Evolutionary conservation across 208 protist species (phyloP).

Genomic region (Kentomonas sorsogonicus): DNA sequence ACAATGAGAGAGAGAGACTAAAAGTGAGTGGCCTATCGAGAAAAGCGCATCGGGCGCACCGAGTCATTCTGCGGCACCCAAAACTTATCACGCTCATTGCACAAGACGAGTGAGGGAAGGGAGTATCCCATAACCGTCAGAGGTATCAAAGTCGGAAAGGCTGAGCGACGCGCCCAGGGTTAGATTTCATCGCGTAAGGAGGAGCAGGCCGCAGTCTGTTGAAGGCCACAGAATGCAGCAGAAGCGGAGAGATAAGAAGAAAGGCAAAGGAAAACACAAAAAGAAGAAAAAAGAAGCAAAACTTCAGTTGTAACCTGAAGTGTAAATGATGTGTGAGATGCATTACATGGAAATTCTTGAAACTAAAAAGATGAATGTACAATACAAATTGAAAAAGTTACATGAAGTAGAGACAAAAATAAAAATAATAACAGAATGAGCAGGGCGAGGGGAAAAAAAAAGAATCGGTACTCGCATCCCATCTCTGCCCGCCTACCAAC

Average conservation of each 20-base stretch:
- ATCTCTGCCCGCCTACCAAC: too few species aligned
- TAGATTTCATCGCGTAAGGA: too few species aligned
- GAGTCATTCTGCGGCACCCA: too few species aligned
- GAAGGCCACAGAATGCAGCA: too few species aligned
- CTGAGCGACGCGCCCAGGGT: too few species aligned
- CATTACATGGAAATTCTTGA: not conserved
- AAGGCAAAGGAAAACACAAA: conserved; percentile 1
- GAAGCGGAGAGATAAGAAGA: not conserved
- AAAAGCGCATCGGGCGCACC: not conserved
- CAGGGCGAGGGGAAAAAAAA: conserved; percentile 1
- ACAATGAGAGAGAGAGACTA: not conserved
- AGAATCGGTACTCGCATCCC: too few species aligned
- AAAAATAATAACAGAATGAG: not conserved
- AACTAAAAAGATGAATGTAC: not conserved
- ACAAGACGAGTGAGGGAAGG: too few species aligned
- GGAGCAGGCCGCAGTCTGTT: too few species aligned
- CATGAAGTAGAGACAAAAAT: not conserved
- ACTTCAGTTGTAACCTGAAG: not conserved
- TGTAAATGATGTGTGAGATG: conserved; percentile 5
- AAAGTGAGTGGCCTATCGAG: not conserved
- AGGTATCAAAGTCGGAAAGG: too few species aligned
- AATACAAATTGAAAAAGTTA: conserved; percentile 2
- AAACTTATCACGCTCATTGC: too few species aligned
- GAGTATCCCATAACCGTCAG: too few species aligned
- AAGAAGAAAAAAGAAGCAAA: conserved; percentile 14